Base-by-base conservation (phyloP, 805 yeast species). In the Saccharomycopsis amapae region DNA sequence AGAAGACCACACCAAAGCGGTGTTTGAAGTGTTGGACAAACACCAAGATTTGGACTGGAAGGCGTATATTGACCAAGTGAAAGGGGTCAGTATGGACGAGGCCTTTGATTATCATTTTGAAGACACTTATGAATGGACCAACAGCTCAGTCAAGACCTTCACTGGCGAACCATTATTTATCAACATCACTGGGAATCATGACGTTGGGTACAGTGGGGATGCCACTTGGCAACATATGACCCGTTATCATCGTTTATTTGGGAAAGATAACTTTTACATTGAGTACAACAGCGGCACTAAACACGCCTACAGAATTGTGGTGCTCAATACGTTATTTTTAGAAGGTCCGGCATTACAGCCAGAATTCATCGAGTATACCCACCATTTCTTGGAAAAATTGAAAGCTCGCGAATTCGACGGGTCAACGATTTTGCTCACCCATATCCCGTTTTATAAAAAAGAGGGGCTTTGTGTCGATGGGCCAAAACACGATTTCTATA, bases 121-220 rank as follows among this genome's bases (percentile, higher is more conserved):
- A 40, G 77, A 83, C 59, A 75, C 81, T 4, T 75, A 77, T 52
- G 83, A 81, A 55, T 85, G 95, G 95, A 67, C 71, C 32, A 57
- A 71, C 23, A 61, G 63, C 18, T 56, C 63, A 20, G 48, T 38
- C 5, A 57, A 55, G 32, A 25, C 37, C 33, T 56, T 62, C 53
- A 67, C 61, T 18, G 69, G 72, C 30, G 77, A 76, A 48, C 89
- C 86, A 9, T 63, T 85, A 31, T 77, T 90, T 58, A 73, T 87
- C 50, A 93, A 93, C 60, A 67, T 93, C 39, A 81, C 95, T 1
- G 98, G 98, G 1, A 93, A 93, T 61, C 98, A 93, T 61, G 98
- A 93, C 61, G 79, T 90, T 40, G 98, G 98, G 0, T 90, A 93
- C 60, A 76, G 85, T 40, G 97, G 97, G 0, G 98, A 93, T 62